Conservation (phyloP, 345 rosid species). For the Camelina hispida region DNA sequence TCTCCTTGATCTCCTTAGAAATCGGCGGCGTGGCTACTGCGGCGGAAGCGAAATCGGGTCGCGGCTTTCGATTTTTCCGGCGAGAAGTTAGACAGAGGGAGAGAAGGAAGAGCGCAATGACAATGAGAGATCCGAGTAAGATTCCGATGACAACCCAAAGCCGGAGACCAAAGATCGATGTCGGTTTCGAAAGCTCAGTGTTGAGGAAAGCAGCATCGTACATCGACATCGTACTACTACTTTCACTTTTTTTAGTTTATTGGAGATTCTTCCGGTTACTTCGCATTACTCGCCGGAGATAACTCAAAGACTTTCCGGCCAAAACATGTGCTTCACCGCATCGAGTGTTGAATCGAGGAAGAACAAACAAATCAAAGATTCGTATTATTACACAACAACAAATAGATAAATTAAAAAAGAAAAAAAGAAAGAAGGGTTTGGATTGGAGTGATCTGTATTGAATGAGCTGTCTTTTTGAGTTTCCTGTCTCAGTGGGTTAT, state of each 20-base stretch:
- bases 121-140: slow-evolving; percentile 74
- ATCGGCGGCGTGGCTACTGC: slow-evolving; percentile 47
- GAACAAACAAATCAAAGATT: background rate
- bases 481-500: slow-evolving; percentile 30
- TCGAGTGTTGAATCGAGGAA: slow-evolving; percentile 14
- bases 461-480: slow-evolving; percentile 47
- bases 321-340: background rate
- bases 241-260: background rate
- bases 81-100: slow-evolving; percentile 80
- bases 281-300: slow-evolving; percentile 33
- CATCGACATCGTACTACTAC: slow-evolving; percentile 25
- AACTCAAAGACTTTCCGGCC: background rate
- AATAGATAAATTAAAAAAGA: background rate
- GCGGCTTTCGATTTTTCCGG: slow-evolving; percentile 51
- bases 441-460: slow-evolving; percentile 28
- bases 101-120: slow-evolving; percentile 77
- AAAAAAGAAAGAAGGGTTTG: background rate
- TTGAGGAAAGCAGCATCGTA: slow-evolving; percentile 44
- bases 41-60: slow-evolving; percentile 38
- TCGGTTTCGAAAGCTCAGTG: slow-evolving; percentile 59
- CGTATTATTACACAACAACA: too few relatives aligned
- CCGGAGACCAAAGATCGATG: slow-evolving; percentile 80
- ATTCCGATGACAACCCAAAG: slow-evolving; percentile 83
- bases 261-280: background rate
- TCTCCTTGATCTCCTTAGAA: slow-evolving; percentile 88